phyloP scores from a whole-genome alignment of 2,329 filamentous ascomycete species.

The Xylariaceae sp. region DNA sequence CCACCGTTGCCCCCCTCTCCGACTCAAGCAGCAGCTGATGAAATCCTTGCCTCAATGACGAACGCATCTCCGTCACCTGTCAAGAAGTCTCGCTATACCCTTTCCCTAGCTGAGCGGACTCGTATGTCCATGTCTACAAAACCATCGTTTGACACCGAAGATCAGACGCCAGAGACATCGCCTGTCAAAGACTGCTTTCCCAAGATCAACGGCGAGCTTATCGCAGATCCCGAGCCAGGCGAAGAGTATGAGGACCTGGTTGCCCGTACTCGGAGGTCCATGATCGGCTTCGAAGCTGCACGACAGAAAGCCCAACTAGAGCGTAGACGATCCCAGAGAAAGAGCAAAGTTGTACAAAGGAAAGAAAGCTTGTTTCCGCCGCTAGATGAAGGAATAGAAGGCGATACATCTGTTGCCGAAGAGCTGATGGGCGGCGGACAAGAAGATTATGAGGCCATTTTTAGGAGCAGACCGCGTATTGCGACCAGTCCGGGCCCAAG shows the following conservation, averaged over 20 bases:
- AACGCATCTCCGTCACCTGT: slow-evolving; percentile 53
- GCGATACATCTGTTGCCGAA: slow-evolving; percentile 36
- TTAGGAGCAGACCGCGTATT: slow-evolving; percentile 78
- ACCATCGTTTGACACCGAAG: slow-evolving; percentile 29
- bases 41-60: slow-evolving; percentile 52
- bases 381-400: slow-evolving; percentile 40
- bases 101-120: slow-evolving; percentile 73
- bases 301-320: slow-evolving; percentile 58
- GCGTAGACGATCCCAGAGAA: slow-evolving; percentile 45
- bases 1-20: slow-evolving; percentile 31
- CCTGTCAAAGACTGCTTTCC: slow-evolving; percentile 14
- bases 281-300: slow-evolving; percentile 58
- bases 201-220: slow-evolving; percentile 2
- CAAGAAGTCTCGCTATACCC: slow-evolving; percentile 50
- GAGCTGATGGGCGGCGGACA: slow-evolving; percentile 58
- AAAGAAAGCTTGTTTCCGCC: slow-evolving; percentile 44
- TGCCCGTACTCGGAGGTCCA: slow-evolving; percentile 55
- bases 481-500: slow-evolving; percentile 65
- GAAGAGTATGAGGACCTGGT: slow-evolving; percentile 46
- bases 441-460: slow-evolving; percentile 67
- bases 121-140: slow-evolving; percentile 70
- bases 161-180: slow-evolving; percentile 19
- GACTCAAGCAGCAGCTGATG: slow-evolving; percentile 49
- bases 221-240: slow-evolving; percentile 14
- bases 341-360: slow-evolving; percentile 35